A percentile compares a stretch with the other conserved stretches of the same genome.
Conservation (phyloP, 768 basidiomycete species). For the Trametes cinnabarina region DNA sequence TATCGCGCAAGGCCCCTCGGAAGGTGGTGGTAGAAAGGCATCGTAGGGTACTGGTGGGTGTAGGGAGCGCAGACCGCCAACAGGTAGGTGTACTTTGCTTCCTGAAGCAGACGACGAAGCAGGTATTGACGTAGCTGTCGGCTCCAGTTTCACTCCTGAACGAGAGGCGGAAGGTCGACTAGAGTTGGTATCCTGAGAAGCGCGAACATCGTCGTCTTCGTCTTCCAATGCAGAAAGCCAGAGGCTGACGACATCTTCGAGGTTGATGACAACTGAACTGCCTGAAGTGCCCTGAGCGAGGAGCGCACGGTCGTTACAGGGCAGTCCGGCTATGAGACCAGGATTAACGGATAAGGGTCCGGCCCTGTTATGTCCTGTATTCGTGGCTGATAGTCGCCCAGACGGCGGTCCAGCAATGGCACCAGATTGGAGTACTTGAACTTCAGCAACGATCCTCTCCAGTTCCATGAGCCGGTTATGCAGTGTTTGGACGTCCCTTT, state of each 20-base stretch:
- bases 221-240: conserved; percentile 59
- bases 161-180: conserved; percentile 12
- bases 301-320: conserved; percentile 38
- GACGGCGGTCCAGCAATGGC: conserved; percentile 16
- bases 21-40: conserved; percentile 15
- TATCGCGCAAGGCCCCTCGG: conserved; percentile 13
- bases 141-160: conserved; percentile 36
- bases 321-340: conserved; percentile 22
- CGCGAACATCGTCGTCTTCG: conserved; percentile 26
- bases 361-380: conserved; percentile 13
- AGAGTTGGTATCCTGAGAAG: conserved; percentile 8
- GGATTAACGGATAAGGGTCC: background rate
- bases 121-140: conserved; percentile 29
- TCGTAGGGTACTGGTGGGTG: conserved; percentile 18
- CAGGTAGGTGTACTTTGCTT: background rate
- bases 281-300: conserved; percentile 39
- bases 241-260: conserved; percentile 56
- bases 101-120: conserved; percentile 7
- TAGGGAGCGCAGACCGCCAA: conserved; percentile 4
- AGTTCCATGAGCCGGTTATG: conserved; percentile 76
- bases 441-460: conserved; percentile 60
- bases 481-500: conserved; percentile 75
- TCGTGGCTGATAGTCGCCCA: conserved; percentile 8
- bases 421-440: conserved; percentile 41
- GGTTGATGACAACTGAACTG: conserved; percentile 50